phyloP scores from a whole-genome alignment of 2,329 filamentous ascomycete species.

The Ophiostoma ips region DNA sequence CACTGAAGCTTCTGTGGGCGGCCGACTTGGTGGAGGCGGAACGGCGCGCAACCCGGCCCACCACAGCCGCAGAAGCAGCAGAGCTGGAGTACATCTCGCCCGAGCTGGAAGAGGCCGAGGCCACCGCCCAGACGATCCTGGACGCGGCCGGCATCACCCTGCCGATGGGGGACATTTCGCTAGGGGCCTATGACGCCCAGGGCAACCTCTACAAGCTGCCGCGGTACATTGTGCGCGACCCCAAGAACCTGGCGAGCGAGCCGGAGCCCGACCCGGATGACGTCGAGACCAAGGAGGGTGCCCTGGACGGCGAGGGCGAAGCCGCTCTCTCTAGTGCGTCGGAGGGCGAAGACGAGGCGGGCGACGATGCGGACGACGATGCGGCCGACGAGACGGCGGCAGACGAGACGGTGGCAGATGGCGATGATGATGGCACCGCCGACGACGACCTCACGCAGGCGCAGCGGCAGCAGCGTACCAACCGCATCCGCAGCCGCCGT shows the following conservation, averaged over 20 bases:
- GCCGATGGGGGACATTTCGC: slow-evolving; percentile 56
- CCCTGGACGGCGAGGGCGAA: slow-evolving; percentile 8
- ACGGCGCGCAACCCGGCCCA: no score
- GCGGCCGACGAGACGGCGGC: no score
- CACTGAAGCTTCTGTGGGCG: slow-evolving; percentile 53
- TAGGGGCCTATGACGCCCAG: slow-evolving; percentile 57
- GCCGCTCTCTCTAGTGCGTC: neutral
- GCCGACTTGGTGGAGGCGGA: slow-evolving; percentile 17
- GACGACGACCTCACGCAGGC: neutral
- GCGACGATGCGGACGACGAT: slow-evolving; percentile 5
- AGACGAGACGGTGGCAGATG: neutral
- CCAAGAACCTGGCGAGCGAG: slow-evolving; percentile 35
- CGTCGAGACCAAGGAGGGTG: slow-evolving; percentile 15
- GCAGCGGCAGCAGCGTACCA: neutral
- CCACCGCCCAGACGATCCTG: slow-evolving; percentile 66
- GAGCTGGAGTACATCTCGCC: slow-evolving; percentile 14
- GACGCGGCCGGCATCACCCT: slow-evolving; percentile 64
- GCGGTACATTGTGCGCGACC: slow-evolving; percentile 55
- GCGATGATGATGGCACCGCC: slow-evolving; percentile 6
- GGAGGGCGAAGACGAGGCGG: slow-evolving; percentile 1
- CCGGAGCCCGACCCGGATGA: slow-evolving; percentile 16
- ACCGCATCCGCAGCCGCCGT: slow-evolving; percentile 17
- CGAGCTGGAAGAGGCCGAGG: slow-evolving; percentile 30
- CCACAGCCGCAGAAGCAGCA: neutral
- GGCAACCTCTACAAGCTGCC: slow-evolving; percentile 59